Percentiles rank a stretch among this genome's conserved stretches.
Conservation (phyloP, 768 basidiomycete genomes). For the Auricularia cornea region DNA sequence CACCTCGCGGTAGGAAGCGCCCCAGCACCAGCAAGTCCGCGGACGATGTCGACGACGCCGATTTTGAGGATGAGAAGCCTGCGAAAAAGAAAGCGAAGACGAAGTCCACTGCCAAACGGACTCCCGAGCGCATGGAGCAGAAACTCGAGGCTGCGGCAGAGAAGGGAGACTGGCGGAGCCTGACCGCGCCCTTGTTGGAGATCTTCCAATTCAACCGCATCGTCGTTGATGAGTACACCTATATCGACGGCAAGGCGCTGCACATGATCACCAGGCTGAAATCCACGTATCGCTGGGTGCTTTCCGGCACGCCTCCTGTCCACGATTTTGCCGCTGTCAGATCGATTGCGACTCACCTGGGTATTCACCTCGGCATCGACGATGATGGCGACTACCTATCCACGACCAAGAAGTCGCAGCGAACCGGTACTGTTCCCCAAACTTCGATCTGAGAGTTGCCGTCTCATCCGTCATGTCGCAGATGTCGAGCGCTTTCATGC, state of each 20-base stretch:
- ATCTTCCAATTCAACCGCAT: slow-evolving; percentile 88
- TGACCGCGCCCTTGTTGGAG: slow-evolving; percentile 79
- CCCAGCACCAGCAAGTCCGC: too few species aligned
- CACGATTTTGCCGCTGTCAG: slow-evolving; percentile 86
- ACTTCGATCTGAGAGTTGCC: too few species aligned
- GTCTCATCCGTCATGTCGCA: too few species aligned
- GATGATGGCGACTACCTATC: slow-evolving; percentile 78
- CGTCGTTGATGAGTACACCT: slow-evolving; percentile 93
- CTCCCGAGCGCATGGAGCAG: slow-evolving; percentile 20
- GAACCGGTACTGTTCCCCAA: slow-evolving; percentile 53
- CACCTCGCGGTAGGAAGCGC: too few species aligned
- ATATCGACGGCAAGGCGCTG: slow-evolving; percentile 73
- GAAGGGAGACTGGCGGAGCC: slow-evolving; percentile 63
- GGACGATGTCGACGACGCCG: too few species aligned
- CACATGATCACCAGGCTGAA: slow-evolving; percentile 68
- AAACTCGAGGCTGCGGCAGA: slow-evolving; percentile 56
- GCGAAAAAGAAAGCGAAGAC: too few species aligned
- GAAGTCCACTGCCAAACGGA: slow-evolving; percentile 6
- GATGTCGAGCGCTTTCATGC: too few species aligned
- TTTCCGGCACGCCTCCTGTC: slow-evolving; percentile 94
- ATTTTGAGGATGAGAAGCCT: too few species aligned
- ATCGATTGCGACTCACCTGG: slow-evolving; percentile 81
- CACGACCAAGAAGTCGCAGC: slow-evolving; percentile 75
- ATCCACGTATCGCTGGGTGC: slow-evolving; percentile 81
- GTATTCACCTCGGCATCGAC: slow-evolving; percentile 85